Evolutionary conservation across 495 filamentous ascomycete genomes (phyloP).

Genomic region (Thermochaetoides thermophila): DNA sequence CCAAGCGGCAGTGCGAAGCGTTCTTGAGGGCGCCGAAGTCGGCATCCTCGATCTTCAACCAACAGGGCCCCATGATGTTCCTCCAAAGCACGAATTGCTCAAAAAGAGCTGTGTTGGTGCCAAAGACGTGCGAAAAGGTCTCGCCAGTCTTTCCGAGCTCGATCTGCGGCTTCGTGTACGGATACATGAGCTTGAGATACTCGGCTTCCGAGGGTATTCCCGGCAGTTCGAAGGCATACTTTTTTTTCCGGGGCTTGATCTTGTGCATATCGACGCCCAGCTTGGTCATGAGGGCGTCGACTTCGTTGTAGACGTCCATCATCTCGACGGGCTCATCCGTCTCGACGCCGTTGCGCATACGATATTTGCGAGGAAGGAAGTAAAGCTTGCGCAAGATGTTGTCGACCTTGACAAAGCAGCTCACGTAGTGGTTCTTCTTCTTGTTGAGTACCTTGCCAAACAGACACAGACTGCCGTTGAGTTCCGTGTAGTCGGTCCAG

Average conservation of each 20-base stretch:
- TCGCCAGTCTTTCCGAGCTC: slow-evolving; percentile 52
- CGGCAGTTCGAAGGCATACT: slow-evolving; percentile 89
- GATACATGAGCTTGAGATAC: slow-evolving; percentile 87
- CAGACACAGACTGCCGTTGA: slow-evolving; percentile 81
- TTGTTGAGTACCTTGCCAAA: slow-evolving; percentile 96
- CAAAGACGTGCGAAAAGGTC: slow-evolving; percentile 91
- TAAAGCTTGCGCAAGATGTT: slow-evolving; percentile 86
- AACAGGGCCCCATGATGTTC: slow-evolving; percentile 96
- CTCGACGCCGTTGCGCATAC: slow-evolving; percentile 41
- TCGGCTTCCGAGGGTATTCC: slow-evolving; percentile 77
- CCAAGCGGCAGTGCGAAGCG: slow-evolving; percentile 91
- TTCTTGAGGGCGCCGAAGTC: slow-evolving; percentile 78
- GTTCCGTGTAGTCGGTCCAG: slow-evolving; percentile 91
- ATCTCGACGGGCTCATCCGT: slow-evolving; percentile 74
- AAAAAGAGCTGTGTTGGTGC: slow-evolving; percentile 83
- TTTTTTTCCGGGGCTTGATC: slow-evolving; percentile 76
- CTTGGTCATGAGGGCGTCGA: slow-evolving; percentile 69
- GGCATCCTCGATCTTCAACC: slow-evolving; percentile 75
- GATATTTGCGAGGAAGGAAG: slow-evolving; percentile 70
- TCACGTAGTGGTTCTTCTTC: slow-evolving; percentile 58
- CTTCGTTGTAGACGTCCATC: slow-evolving; percentile 79
- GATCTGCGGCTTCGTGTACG: slow-evolving; percentile 60
- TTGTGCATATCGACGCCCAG: slow-evolving; percentile 77
- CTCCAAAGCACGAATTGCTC: slow-evolving; percentile 98
- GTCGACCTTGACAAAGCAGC: slow-evolving; percentile 92